A percentile compares a stretch with the other conserved stretches of the same genome.
These are phyloP conservation scores for Adansonia gregorii DNA, from an alignment of 441 rosid species.

Conservation along the genomic window DNA sequence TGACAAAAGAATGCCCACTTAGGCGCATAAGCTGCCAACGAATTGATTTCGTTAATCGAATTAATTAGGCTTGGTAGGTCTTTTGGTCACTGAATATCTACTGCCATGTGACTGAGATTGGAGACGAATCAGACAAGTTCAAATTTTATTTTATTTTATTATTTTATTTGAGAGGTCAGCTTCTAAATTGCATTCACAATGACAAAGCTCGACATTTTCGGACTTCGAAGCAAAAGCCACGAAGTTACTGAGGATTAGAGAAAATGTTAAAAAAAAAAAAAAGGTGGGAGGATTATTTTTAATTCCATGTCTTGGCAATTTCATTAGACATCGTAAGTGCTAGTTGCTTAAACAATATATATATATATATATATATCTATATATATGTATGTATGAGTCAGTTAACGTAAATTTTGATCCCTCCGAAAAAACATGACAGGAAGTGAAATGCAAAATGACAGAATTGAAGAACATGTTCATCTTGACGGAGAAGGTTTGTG, in stretches of 20 bases:
- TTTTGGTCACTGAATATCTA: not conserved
- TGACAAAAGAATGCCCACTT: not conserved
- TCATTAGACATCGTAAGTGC: not conserved
- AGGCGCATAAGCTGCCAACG: not conserved
- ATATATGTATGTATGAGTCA: too few species aligned
- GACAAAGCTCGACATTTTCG: too few species aligned
- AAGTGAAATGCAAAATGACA: conserved; percentile 1
- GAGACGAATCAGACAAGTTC: not conserved
- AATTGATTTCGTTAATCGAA: not conserved
- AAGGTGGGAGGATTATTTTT: not conserved
- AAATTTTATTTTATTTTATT: not conserved
- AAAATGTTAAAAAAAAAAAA: not conserved
- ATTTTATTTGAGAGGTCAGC: not conserved
- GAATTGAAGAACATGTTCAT: not conserved
- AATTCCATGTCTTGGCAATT: not conserved
- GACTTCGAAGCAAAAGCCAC: too few species aligned
- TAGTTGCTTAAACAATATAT: too few species aligned
- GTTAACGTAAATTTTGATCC: too few species aligned
- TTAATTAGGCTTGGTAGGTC: not conserved
- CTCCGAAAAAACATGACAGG: not conserved
- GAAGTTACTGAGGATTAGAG: not conserved
- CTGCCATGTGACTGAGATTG: not conserved
- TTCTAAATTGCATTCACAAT: not conserved
- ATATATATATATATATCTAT: too few species aligned
- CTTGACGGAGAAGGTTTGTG: not conserved